Percentiles rank a stretch among this genome's conserved stretches.
phyloP scores from a whole-genome alignment of 2,329 filamentous ascomycete species.

The Fonsecaea pugnacius region DNA sequence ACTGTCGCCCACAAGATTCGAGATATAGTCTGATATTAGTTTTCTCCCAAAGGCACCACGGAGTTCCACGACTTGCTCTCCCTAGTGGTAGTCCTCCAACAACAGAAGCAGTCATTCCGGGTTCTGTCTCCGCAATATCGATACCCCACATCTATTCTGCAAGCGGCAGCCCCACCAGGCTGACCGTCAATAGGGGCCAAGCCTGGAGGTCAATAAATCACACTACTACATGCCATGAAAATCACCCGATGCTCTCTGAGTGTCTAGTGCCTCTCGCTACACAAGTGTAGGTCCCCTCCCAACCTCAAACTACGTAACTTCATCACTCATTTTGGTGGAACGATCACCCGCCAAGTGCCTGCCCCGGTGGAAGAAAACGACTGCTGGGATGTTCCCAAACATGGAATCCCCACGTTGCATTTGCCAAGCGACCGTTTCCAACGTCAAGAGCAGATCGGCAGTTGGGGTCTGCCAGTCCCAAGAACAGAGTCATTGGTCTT shows the following conservation, averaged over 20 bases:
- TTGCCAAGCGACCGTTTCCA: neutral
- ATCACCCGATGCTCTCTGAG: neutral
- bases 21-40: too few species aligned
- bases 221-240: neutral
- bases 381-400: neutral
- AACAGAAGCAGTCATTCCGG: neutral
- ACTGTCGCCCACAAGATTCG: too few species aligned
- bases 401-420: neutral
- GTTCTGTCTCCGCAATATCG: neutral
- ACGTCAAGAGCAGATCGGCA: conserved; percentile 4
- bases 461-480: conserved; percentile 3
- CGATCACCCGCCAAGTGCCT: neutral
- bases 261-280: neutral
- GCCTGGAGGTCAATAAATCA: neutral
- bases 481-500: conserved; percentile 2
- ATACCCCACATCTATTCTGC: neutral
- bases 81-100: too few species aligned
- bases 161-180: neutral
- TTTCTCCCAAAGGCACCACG: too few species aligned
- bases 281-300: neutral
- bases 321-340: neutral
- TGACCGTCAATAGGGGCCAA: neutral
- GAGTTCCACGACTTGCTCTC: too few species aligned
- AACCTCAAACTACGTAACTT: neutral
- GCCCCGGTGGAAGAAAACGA: neutral